Base-by-base conservation (phyloP, 2,329 filamentous ascomycete genomes). In the Trichoderma lentiforme region DNA sequence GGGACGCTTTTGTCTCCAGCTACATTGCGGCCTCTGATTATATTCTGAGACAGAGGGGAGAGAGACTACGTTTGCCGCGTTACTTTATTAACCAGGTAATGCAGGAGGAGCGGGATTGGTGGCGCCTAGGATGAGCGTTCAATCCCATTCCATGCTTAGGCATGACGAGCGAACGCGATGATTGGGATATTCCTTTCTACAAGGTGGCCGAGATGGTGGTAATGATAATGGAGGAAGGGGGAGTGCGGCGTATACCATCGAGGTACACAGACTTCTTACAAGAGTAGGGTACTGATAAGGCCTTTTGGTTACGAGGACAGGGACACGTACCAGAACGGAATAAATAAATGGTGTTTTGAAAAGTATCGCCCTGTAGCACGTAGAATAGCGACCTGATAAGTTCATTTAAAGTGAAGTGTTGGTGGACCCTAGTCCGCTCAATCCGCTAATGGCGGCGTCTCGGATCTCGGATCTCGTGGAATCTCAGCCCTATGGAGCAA, bases 1-100 rank as follows among this genome's bases (percentile, higher is more conserved):
- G 74, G 74, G 64, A 73, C 28, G 28, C 56, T 3, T 76, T 76
- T 62, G 71, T 56, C 4, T n/a, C 32, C 4, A 51, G 26, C 15
- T 74, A 74, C 63, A 26, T 73, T 8, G 26, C 3, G 11, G 32
- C 62, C 2, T 61, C 71, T 6, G 24, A 61, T 12, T 61, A 9
- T 0, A 61, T 73, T 18, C n/a, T 61, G 8, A 34, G 56, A 8
- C 43, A 60, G 30, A 58, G 28, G 30, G 15, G 5, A 8, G 47
- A 3, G 21, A 7, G 11, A 26, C 18, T 15, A 24, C 24, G 15
- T 4, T 63, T 69, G 36, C 63, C 72, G 11, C 24, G 57, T 1
- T 21, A n/a, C 57, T 65, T 73, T 30, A 63, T 73, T 26, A 6
- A 21, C 3, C 26, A 26, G 26, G 6, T 71, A 8, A 12, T 71